Base-by-base conservation (phyloP, 768 basidiomycete species). In the Termitomyces sp. region DNA sequence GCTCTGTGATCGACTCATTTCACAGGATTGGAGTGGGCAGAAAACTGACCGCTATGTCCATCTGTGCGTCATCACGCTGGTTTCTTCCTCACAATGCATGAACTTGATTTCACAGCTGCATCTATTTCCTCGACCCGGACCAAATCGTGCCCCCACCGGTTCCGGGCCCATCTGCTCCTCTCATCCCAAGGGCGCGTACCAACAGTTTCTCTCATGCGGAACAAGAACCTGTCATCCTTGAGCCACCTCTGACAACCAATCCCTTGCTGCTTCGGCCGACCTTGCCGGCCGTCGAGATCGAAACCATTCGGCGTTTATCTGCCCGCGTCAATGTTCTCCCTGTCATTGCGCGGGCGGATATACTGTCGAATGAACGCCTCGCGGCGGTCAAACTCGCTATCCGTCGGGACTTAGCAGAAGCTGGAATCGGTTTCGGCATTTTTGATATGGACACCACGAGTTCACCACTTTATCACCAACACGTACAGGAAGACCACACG, bases 71-170 rank as follows among this genome's bases (percentile, higher is more conserved):
- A 60, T 60, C 63, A 64, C 41, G 50, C 61, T 49, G 18, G 54
- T 50, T 56, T 66, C 40, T 62, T 57, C 49, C 54, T 40, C 32
- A 58, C 66, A 66, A 22, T 56, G 20, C 59, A 55, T 53, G 55
- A 48, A 48, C 35, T 64, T 63, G 55, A 66, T 60, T 63, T 52
- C 62, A 56, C 73, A 92, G 90, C 59, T 92, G 90, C 66, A 84
- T 93, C 58, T 93, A 93, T 74, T 90, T 93, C 73, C 76, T 93
- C 72, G 88, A 92, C 79, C 91, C 91, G 55, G 88, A 90, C 76
- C 69, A 78, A 69, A 90, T 92, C 64, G 78, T 90, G 58, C 88
- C 88, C 56, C 87, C 86, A 35, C 78, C 83, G 55, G 82, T 84
- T 45, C 77, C 87, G 61, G 81, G 79, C 24, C 86, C 84, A 43